Evolutionary conservation across 2,329 filamentous ascomycete genomes (phyloP), one percentile per base, ranked within the genome.

Genomic region (Hymenoscyphus occultus): DNA sequence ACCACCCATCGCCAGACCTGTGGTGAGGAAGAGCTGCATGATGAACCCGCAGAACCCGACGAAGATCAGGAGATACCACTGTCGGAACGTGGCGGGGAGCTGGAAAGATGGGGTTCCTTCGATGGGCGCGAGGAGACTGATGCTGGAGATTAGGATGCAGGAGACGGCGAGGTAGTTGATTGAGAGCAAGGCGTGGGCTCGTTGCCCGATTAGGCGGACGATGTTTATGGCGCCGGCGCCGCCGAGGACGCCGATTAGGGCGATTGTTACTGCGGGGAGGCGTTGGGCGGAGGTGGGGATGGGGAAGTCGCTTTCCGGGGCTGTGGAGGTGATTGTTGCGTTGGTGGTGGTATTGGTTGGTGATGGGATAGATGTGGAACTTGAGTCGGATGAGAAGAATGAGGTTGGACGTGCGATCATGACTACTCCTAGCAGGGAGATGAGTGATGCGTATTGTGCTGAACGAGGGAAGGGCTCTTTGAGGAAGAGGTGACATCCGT

Each of bases 11-110:
- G 82, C 79, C 59, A 97, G 78, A 0, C 92, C 92, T 0, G 86
- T 84, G 0, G 93, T 95, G 19, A 96, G 80, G n/a, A 96, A 81
- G 70, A 92, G 92, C 83, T 97, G 93, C 85, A 94, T 90, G 28
- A 90, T 76, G 74, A 97, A 94, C 0, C 93, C 93, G 69, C 89
- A 89, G 0, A 86, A 73, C 0, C 90, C 91, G 3, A 96, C 79
- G 45, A 88, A 84, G 0, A 88, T 62, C 16, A 97, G 78, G 48
- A 93, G 82, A 0, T 79, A 75, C 89, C 90, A 94, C 78, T 51
- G 71, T 13, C 32, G 79, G 75, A 3, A 76, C 70, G 1, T 81
- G 79, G 35, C 72, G 1, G 75, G 77, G 70, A 84, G 67, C 80
- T 28, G 74, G 76, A 70, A 85, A 70, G 9, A 71, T 79, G 74